phyloP scores from a whole-genome alignment of 129 eudicot species.

The Artemisia annua region DNA sequence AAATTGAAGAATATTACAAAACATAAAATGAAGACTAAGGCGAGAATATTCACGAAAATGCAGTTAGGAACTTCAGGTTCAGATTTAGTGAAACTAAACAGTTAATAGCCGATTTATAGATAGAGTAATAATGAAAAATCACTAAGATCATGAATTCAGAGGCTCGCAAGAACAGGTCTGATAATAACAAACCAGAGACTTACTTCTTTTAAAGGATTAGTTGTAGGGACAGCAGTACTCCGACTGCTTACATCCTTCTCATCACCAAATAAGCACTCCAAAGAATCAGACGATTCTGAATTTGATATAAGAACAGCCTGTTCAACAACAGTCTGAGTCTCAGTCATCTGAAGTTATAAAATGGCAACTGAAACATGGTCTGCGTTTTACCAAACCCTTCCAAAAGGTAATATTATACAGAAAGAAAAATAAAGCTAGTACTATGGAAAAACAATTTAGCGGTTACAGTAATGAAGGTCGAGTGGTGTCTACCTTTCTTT shows the following conservation, averaged over 20 bases:
- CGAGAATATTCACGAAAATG: not conserved
- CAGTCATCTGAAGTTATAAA: slow-evolving; percentile 17
- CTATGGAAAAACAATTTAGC: not conserved
- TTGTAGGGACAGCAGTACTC: slow-evolving; percentile 19
- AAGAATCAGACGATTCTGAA: slow-evolving; percentile 70
- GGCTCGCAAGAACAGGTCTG: not conserved
- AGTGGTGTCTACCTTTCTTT: slow-evolving; percentile 44
- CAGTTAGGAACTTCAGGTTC: not conserved
- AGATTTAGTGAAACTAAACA: not conserved
- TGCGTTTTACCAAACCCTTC: not conserved
- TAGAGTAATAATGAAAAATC: not conserved
- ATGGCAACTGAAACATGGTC: slow-evolving; percentile 14
- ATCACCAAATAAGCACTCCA: slow-evolving; percentile 66
- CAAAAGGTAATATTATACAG: slow-evolving; percentile 5
- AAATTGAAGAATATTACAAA: slow-evolving; percentile 20
- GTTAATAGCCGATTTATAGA: not conserved
- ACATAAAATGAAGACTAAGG: not conserved
- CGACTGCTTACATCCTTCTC: slow-evolving; percentile 40
- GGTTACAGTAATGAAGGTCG: not conserved
- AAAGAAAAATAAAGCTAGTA: too few species aligned
- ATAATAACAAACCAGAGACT: not conserved
- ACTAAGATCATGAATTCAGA: not conserved
- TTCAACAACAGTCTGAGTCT: slow-evolving; percentile 21
- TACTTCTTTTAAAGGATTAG: slow-evolving; percentile 58
- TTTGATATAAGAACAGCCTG: slow-evolving; percentile 59